These are phyloP conservation scores for Aspergillus sp. DNA, from an alignment of 2,329 filamentous ascomycete species.

Conservation along the genomic window DNA sequence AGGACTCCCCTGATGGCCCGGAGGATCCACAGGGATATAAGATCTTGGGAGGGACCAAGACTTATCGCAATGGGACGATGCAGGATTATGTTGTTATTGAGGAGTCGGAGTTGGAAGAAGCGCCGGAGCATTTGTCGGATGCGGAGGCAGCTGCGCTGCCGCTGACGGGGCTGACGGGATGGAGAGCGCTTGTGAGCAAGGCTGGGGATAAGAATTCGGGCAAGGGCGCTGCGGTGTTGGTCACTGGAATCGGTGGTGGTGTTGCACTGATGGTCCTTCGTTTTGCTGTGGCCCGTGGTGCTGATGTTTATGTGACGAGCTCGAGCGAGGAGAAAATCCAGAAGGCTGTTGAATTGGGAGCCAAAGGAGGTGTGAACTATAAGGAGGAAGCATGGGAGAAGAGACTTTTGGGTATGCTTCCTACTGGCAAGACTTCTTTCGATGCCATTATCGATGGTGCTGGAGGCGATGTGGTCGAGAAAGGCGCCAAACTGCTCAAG, in stretches of 20 bases:
- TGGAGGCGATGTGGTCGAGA: conserved; percentile 73
- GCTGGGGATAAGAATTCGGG: conserved; percentile 49
- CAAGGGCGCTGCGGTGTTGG: conserved; percentile 64
- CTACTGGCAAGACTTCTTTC: conserved; percentile 60
- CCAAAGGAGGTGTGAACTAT: conserved; percentile 75
- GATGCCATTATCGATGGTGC: conserved; percentile 89
- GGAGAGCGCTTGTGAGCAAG: conserved; percentile 79
- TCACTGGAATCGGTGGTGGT: conserved; percentile 90
- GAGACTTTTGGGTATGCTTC: conserved; percentile 52
- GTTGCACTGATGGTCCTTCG: conserved; percentile 76
- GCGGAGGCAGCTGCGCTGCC: conserved; percentile 78
- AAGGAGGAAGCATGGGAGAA: conserved; percentile 74
- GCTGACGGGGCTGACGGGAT: conserved; percentile 78
- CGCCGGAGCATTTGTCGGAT: conserved; percentile 63
- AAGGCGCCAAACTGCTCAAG: conserved; percentile 63
- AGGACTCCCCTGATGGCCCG: conserved; percentile 62
- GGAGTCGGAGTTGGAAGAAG: conserved; percentile 66
- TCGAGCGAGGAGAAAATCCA: conserved; percentile 68
- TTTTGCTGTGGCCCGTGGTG: conserved; percentile 68
- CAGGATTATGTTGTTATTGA: conserved; percentile 66
- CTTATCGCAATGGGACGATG: conserved; percentile 61
- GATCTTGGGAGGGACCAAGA: conserved; percentile 51
- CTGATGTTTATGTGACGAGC: conserved; percentile 75
- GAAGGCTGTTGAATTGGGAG: conserved; percentile 64
- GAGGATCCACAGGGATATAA: conserved; percentile 49